Evolutionary conservation across 768 basidiomycete species (phyloP).

Genomic region (Hypsizygus marmoreus): DNA sequence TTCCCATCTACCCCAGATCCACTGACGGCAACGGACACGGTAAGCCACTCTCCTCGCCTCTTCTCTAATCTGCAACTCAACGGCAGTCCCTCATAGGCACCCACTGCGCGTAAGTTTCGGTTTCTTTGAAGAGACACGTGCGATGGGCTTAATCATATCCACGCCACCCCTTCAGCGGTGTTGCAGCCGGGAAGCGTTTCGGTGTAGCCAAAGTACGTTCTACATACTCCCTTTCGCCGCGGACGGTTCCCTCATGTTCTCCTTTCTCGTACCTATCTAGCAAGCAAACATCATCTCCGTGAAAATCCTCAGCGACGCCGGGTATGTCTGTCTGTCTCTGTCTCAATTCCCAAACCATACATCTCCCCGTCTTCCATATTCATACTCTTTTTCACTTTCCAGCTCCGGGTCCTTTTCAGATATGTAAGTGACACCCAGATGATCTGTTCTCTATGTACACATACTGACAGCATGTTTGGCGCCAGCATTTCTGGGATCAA

Average conservation of each 20-base stretch:
- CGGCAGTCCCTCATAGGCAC: slow-evolving; percentile 4
- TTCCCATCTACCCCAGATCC: slow-evolving; percentile 2
- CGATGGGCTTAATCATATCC: background rate
- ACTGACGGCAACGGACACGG: slow-evolving; percentile 19
- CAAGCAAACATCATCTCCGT: slow-evolving; percentile 23
- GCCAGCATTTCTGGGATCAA: slow-evolving; percentile 18
- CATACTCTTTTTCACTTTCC: background rate
- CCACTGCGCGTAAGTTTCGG: slow-evolving; percentile 12
- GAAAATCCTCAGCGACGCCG: slow-evolving; percentile 24
- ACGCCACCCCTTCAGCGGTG: slow-evolving; percentile 3
- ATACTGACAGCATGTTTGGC: background rate
- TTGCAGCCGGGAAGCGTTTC: slow-evolving; percentile 15
- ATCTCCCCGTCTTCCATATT: background rate
- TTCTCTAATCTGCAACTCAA: background rate
- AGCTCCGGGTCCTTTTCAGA: slow-evolving; percentile 17
- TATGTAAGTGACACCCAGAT: slow-evolving; percentile 14
- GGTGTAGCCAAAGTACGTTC: slow-evolving; percentile 18
- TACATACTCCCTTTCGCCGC: background rate
- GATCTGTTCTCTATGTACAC: background rate
- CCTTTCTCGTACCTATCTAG: slow-evolving; percentile 1
- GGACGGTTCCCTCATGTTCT: background rate
- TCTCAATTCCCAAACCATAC: no score
- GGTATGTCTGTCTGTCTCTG: slow-evolving; percentile 12
- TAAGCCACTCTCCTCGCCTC: background rate
- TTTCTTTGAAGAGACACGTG: background rate